Conservation (phyloP, 2,329 filamentous ascomycete species). For the Fusarium citri region DNA sequence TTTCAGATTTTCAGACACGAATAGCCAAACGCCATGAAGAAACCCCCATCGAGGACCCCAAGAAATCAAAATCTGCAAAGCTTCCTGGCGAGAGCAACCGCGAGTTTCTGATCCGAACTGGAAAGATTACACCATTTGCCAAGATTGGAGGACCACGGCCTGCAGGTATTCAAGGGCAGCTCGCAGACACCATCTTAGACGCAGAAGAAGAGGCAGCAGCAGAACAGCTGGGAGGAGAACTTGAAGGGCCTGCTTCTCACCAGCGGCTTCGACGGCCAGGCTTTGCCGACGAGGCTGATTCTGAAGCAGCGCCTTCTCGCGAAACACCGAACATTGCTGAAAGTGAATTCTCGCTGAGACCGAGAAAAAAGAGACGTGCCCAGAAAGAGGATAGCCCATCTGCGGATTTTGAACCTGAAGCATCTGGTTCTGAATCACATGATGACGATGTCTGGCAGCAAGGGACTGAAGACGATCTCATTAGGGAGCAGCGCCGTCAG, state of each 20-base stretch:
- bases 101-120: constrained; percentile 92
- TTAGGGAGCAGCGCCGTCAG: constrained; percentile 56
- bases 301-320: constrained; percentile 29
- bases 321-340: constrained; percentile 49
- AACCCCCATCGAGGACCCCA: constrained; percentile 56
- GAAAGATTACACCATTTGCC: constrained; percentile 97
- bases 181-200: constrained; percentile 83
- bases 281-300: constrained; percentile 61
- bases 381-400: constrained; percentile 54
- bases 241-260: constrained; percentile 71
- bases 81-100: constrained; percentile 84
- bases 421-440: constrained; percentile 50
- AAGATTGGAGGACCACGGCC: constrained; percentile 75
- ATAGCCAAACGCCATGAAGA: constrained; percentile 79
- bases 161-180: constrained; percentile 72
- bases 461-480: constrained; percentile 54
- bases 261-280: constrained; percentile 79
- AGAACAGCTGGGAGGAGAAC: constrained; percentile 54
- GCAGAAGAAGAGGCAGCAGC: constrained; percentile 77
- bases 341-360: constrained; percentile 68
- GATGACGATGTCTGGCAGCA: constrained; percentile 54
- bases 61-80: constrained; percentile 64
- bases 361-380: constrained; percentile 66
- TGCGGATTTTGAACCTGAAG: constrained; percentile 60
- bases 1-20: constrained; percentile 82